phyloP scores from a whole-genome alignment of 148 eudicot species.

The Beta vulgaris region DNA sequence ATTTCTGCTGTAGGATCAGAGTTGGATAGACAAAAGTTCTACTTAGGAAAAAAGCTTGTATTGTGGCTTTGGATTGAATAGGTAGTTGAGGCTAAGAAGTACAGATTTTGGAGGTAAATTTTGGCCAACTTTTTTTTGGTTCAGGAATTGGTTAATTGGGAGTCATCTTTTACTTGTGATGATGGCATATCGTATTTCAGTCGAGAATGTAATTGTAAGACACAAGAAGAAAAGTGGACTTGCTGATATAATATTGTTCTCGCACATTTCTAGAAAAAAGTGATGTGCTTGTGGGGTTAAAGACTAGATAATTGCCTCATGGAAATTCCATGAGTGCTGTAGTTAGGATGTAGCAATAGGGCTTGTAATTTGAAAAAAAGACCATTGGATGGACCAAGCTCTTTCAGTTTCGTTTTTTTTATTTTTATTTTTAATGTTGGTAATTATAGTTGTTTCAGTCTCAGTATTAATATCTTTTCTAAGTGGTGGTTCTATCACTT shows the following conservation, averaged over 20 bases:
- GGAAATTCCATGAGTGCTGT: too few relatives aligned
- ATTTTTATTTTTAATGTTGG: background rate
- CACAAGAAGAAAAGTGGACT: background rate
- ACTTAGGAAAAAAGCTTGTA: background rate
- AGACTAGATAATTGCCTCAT: too few relatives aligned
- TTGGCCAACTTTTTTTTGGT: background rate
- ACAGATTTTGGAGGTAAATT: background rate
- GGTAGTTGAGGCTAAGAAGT: background rate
- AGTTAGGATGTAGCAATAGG: too few relatives aligned
- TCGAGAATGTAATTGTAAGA: background rate
- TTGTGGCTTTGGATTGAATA: background rate
- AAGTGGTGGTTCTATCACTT: background rate
- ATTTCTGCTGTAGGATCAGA: background rate
- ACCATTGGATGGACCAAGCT: too few relatives aligned
- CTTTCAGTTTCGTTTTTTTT: too few relatives aligned
- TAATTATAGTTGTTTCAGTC: background rate
- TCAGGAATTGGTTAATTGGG: background rate
- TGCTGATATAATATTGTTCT: background rate
- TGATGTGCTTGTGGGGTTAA: background rate
- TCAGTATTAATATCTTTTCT: background rate
- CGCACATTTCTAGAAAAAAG: background rate
- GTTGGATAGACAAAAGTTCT: background rate
- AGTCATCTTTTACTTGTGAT: background rate
- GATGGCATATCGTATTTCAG: background rate
- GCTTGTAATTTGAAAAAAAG: too few relatives aligned